These are phyloP conservation scores for Cephalotrichum gorgonifer DNA, from an alignment of 2,329 filamentous ascomycete species.

Conservation along the genomic window DNA sequence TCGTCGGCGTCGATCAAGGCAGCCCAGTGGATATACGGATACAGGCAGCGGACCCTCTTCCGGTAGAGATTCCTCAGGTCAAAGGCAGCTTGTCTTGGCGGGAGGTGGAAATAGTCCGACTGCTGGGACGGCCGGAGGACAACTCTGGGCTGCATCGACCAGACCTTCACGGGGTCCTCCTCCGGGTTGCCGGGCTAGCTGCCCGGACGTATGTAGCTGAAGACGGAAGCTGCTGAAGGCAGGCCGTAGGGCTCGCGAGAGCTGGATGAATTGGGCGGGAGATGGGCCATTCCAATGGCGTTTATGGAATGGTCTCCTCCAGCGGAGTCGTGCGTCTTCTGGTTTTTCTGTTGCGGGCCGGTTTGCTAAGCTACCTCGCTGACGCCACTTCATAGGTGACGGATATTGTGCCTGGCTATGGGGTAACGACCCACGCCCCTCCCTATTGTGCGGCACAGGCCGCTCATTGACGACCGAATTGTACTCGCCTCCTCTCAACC, in stretches of 20 bases:
- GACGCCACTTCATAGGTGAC: neutral
- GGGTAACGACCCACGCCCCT: too few relatives aligned
- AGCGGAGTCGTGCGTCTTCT: neutral
- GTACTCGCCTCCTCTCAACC: too few relatives aligned
- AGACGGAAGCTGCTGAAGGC: neutral
- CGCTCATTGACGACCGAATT: too few relatives aligned
- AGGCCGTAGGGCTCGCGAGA: neutral
- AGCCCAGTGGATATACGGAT: conserved; percentile 11
- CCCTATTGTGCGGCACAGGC: too few relatives aligned
- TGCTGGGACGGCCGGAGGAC: neutral
- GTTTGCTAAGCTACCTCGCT: neutral
- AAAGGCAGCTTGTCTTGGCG: conserved; percentile 8
- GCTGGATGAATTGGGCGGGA: neutral
- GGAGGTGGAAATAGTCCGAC: conserved; percentile 1
- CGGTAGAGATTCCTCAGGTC: conserved; percentile 9
- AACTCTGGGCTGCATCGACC: neutral
- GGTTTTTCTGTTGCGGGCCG: neutral
- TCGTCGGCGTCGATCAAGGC: conserved; percentile 8
- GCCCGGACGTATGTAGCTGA: neutral
- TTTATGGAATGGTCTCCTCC: neutral
- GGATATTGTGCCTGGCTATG: too few relatives aligned
- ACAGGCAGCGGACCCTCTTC: conserved; percentile 9
- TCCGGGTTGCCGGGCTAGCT: neutral
- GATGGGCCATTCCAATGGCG: neutral
- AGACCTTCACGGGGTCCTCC: neutral